Conservation (phyloP, 495 filamentous ascomycete species). For the Clohesyomyces aquaticus region DNA sequence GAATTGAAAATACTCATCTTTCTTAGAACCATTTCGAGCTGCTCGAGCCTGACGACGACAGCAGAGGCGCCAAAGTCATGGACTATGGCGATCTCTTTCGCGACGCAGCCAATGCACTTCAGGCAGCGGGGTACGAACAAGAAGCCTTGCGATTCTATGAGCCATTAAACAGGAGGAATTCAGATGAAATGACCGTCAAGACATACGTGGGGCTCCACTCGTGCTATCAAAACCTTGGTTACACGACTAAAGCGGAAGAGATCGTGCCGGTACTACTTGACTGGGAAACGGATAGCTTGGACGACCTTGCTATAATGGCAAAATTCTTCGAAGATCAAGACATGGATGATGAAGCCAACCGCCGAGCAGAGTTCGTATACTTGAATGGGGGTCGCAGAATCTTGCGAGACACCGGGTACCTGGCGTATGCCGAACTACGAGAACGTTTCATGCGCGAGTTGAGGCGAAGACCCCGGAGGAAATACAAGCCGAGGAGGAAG, state of each 20-base stretch:
- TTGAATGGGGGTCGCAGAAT: constrained; percentile 9
- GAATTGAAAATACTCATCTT: constrained; percentile 11
- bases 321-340: constrained; percentile 76
- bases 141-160: constrained; percentile 77
- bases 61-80: constrained; percentile 55
- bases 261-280: constrained; percentile 63
- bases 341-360: constrained; percentile 65
- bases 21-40: constrained; percentile 64
- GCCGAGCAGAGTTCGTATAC: constrained; percentile 18
- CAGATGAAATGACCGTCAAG: constrained; percentile 61
- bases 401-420: constrained; percentile 12
- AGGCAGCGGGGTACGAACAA: constrained; percentile 57
- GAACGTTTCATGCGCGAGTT: background rate
- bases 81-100: constrained; percentile 77
- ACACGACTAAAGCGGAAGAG: constrained; percentile 67
- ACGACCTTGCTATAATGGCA: constrained; percentile 74
- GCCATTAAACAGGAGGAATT: constrained; percentile 59
- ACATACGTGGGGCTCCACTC: constrained; percentile 72
- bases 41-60: constrained; percentile 62
- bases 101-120: constrained; percentile 70
- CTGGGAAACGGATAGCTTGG: constrained; percentile 65
- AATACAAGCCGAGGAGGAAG: constrained; percentile 7
- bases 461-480: constrained; percentile 5
- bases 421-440: constrained; percentile 10
- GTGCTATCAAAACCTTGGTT: constrained; percentile 68